phyloP scores from a whole-genome alignment of 805 yeast genomes.

The Saturnispora besseyi region DNA sequence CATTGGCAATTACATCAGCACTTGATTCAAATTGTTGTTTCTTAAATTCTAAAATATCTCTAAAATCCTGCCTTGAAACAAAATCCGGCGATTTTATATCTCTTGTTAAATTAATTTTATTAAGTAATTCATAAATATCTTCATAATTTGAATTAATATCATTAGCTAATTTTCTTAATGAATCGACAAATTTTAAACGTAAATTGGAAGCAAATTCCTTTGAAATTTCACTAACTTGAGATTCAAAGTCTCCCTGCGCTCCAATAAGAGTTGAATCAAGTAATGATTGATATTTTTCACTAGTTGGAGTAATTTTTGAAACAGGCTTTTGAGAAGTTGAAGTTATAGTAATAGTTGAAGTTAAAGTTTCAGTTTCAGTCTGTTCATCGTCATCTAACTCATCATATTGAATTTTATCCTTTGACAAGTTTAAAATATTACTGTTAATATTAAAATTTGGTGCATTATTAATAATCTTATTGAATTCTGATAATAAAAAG shows the following conservation, averaged over 20 bases:
- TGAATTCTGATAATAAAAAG: conserved; percentile 26
- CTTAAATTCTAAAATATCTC: conserved; percentile 33
- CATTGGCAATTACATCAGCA: conserved; percentile 27
- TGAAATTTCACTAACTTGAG: conserved; percentile 28
- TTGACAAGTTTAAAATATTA: conserved; percentile 3
- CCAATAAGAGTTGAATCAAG: conserved; percentile 31
- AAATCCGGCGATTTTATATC: conserved; percentile 16
- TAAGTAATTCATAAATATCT: conserved; percentile 21
- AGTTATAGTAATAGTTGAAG: neutral
- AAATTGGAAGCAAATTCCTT: conserved; percentile 20
- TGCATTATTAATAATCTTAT: conserved; percentile 17
- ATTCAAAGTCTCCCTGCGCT: conserved; percentile 32
- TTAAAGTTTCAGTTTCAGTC: neutral
- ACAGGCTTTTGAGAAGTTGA: conserved; percentile 1
- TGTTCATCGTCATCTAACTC: neutral
- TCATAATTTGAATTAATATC: conserved; percentile 21
- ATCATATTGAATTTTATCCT: conserved; percentile 3
- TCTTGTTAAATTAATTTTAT: conserved; percentile 17
- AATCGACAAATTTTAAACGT: conserved; percentile 26
- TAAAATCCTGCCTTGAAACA: conserved; percentile 39
- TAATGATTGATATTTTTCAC: conserved; percentile 23
- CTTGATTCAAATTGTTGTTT: conserved; percentile 23
- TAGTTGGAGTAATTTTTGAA: conserved; percentile 14
- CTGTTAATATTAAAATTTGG: conserved; percentile 12
- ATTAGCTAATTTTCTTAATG: conserved; percentile 28